A percentile compares a stretch with the other conserved stretches of the same genome.
These are phyloP conservation scores for Pezicula radicicola DNA, from an alignment of 2,329 filamentous ascomycete genomes.

Conservation along the genomic window DNA sequence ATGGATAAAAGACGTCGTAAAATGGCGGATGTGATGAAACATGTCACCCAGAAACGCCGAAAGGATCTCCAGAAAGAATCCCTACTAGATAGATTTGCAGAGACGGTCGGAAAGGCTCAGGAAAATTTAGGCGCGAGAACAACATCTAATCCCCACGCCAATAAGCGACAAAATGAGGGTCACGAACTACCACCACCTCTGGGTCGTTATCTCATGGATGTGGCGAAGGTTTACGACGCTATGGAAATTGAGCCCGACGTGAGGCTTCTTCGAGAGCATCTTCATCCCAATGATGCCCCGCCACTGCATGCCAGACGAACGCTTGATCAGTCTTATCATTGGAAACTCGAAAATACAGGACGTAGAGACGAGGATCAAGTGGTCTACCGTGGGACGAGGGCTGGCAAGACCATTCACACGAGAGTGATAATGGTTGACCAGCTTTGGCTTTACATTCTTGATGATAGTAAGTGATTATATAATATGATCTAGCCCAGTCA, in stretches of 20 bases:
- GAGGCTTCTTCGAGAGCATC: constrained; percentile 12
- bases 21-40: constrained; percentile 4
- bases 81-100: constrained; percentile 2
- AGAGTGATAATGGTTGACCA: constrained; percentile 40
- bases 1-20: constrained; percentile 13
- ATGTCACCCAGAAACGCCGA: neutral
- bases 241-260: constrained; percentile 18
- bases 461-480: constrained; percentile 21
- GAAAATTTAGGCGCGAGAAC: neutral
- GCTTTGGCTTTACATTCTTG: constrained; percentile 40
- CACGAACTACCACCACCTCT: neutral
- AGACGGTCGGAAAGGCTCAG: neutral
- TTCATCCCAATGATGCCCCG: constrained; percentile 5
- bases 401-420: neutral
- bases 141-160: neutral
- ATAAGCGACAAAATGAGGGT: neutral
- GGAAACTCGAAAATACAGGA: constrained; percentile 33
- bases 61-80: neutral
- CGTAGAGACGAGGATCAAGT: constrained; percentile 21
- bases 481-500: neutral
- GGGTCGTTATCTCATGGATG: constrained; percentile 11
- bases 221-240: constrained; percentile 14
- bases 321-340: constrained; percentile 41
- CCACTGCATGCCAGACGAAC: constrained; percentile 36
- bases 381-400: constrained; percentile 17